A percentile compares a stretch with the other conserved stretches of the same genome.
Evolutionary conservation across 2,329 filamentous ascomycete species (phyloP).

Genomic region (Cucurbitaria berberidis): DNA sequence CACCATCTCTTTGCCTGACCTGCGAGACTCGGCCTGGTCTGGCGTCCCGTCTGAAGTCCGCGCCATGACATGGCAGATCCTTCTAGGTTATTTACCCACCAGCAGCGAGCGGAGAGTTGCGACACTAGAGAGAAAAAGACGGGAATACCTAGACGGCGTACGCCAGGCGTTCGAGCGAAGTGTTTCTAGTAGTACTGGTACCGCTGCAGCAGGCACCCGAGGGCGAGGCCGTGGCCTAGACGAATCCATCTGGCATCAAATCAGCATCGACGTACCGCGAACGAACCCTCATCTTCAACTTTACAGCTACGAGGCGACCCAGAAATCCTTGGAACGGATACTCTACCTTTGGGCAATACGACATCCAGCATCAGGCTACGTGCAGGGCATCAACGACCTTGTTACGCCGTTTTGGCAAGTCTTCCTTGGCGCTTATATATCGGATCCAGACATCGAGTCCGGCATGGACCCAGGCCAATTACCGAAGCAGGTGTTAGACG

Average conservation of each 20-base stretch:
- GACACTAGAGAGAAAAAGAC: constrained; percentile 90
- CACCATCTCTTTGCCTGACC: constrained; percentile 81
- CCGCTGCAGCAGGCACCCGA: constrained; percentile 64
- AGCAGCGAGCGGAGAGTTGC: constrained; percentile 91
- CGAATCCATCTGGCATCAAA: constrained; percentile 99
- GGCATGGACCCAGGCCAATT: constrained; percentile 98
- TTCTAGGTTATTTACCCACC: constrained; percentile 95
- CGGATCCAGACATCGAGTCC: constrained; percentile 87
- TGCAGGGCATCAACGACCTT: constrained; percentile 97
- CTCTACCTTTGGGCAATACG: constrained; percentile 97
- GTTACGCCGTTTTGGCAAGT: constrained; percentile 99
- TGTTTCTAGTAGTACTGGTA: constrained; percentile 48
- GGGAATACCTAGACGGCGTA: constrained; percentile 95
- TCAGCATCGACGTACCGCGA: constrained; percentile 95
- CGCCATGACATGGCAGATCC: constrained; percentile 97
- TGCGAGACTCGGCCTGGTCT: constrained; percentile 89
- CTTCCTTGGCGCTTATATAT: constrained; percentile 92
- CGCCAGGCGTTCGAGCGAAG: constrained; percentile 67
- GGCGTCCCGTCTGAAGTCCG: constrained; percentile 94
- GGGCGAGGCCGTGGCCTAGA: constrained; percentile 78
- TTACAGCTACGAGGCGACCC: constrained; percentile 95
- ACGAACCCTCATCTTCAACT: constrained; percentile 96
- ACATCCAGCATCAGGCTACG: constrained; percentile 95
- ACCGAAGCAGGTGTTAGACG: constrained; percentile 87
- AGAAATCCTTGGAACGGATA: constrained; percentile 91